Conservation (phyloP, 306 rosid species). For the Trichosanthes truncata region DNA sequence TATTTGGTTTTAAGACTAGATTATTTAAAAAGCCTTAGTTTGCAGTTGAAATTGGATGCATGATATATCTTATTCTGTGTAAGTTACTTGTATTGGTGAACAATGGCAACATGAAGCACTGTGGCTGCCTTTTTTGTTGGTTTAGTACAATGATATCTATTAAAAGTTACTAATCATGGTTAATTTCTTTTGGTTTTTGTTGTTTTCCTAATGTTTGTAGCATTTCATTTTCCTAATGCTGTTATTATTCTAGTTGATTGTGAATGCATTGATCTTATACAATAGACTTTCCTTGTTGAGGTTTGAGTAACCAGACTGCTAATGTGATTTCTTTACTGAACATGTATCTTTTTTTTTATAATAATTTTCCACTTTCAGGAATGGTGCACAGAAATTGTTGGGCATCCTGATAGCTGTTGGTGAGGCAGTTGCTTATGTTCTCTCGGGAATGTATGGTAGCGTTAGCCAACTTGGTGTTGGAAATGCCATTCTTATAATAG, state of each 20-base stretch:
- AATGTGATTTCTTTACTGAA: background rate
- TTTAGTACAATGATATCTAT: background rate
- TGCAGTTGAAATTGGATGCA: background rate
- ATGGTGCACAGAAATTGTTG: conserved; percentile 85
- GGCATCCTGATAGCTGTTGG: conserved; percentile 92
- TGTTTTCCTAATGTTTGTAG: background rate
- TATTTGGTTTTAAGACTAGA: background rate
- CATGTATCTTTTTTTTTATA: background rate
- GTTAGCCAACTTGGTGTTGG: conserved; percentile 98
- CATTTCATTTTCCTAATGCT: background rate
- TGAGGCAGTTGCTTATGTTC: conserved; percentile 97
- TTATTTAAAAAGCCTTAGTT: background rate
- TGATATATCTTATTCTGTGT: background rate
- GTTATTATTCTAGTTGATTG: background rate
- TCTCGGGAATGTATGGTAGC: conserved; percentile 94
- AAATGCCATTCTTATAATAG: conserved; percentile 79
- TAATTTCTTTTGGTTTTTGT: background rate
- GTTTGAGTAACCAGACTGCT: background rate
- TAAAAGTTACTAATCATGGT: background rate
- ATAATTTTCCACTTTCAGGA: conserved; percentile 22
- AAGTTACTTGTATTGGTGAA: background rate
- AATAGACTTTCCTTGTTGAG: background rate
- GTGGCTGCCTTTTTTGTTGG: background rate
- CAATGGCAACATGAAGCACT: background rate
- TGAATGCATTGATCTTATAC: background rate